Conservation (phyloP, 2,329 filamentous ascomycete genomes). For the Cladorrhinum sp. region DNA sequence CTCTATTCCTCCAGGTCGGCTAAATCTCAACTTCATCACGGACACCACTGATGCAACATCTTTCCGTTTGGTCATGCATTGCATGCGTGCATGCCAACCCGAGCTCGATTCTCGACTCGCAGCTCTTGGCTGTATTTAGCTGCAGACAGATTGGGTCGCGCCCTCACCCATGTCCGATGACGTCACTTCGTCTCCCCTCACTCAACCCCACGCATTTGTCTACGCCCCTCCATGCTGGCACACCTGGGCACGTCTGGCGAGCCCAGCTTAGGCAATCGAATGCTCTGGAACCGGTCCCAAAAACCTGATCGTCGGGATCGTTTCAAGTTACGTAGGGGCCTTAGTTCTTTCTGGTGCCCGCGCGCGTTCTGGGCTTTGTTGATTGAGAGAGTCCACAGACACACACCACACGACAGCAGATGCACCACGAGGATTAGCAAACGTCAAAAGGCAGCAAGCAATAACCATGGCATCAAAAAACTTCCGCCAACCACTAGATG, state of each 20-base stretch:
- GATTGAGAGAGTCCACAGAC: not conserved
- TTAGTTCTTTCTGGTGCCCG: not conserved
- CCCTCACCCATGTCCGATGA: constrained; percentile 7
- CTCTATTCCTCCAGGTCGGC: not conserved
- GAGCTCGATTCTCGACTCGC: not conserved
- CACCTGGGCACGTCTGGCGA: not conserved
- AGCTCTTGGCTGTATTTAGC: not conserved
- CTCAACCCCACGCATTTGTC: not conserved
- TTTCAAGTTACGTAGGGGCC: not conserved
- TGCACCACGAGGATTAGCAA: not conserved
- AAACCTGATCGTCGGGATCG: not conserved
- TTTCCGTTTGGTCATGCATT: not conserved
- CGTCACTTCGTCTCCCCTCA: constrained; percentile 10
- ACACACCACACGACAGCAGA: not conserved
- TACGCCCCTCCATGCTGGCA: not conserved
- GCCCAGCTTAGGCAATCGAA: constrained; percentile 2
- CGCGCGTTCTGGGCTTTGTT: not conserved
- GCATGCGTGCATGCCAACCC: not conserved
- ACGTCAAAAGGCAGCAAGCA: not conserved
- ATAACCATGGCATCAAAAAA: constrained; percentile 17
- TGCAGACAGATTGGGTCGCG: not conserved
- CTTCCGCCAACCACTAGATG: not conserved
- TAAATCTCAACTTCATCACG: not conserved
- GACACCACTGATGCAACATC: not conserved
- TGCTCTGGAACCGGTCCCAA: constrained; percentile 6